phyloP scores from a whole-genome alignment of 139 green algal genomes.

The Penium margaritaceum region DNA sequence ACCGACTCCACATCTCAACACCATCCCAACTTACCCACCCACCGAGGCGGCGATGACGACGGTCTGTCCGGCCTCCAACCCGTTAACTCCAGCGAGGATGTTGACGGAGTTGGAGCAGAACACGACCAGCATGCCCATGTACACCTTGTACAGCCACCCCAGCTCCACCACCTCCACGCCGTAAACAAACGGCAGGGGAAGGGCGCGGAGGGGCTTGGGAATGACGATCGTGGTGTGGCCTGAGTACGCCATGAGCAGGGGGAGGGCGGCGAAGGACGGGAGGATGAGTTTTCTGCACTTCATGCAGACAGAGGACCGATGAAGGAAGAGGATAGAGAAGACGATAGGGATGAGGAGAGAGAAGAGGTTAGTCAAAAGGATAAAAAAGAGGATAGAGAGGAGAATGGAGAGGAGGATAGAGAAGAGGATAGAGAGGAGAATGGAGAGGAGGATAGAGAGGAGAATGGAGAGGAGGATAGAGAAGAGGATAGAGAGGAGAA shows the following conservation, averaged over 20 bases:
- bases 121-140: constrained; percentile 85
- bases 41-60: constrained; percentile 81
- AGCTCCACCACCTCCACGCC: constrained; percentile 1
- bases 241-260: constrained; percentile 81
- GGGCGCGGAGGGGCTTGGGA: constrained; percentile 64
- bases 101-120: constrained; percentile 99
- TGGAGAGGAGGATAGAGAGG: not conserved
- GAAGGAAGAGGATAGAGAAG: too few species aligned
- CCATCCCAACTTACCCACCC: too few species aligned
- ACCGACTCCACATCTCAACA: too few species aligned
- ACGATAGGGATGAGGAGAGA: too few species aligned
- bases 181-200: not conserved
- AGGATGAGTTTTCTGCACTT: constrained; percentile 81
- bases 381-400: not conserved
- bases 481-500: not conserved
- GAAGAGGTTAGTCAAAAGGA: too few species aligned
- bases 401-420: not conserved
- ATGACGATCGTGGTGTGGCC: constrained; percentile 68
- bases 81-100: constrained; percentile 93
- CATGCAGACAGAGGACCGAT: not conserved
- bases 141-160: constrained; percentile 73
- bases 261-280: constrained; percentile 76
- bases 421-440: not conserved
- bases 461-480: not conserved
- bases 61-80: constrained; percentile 89